Evolutionary conservation across 2,329 filamentous ascomycete genomes (phyloP), one percentile per base, ranked within the genome.

Genomic region (Colletotrichum australisinense): DNA sequence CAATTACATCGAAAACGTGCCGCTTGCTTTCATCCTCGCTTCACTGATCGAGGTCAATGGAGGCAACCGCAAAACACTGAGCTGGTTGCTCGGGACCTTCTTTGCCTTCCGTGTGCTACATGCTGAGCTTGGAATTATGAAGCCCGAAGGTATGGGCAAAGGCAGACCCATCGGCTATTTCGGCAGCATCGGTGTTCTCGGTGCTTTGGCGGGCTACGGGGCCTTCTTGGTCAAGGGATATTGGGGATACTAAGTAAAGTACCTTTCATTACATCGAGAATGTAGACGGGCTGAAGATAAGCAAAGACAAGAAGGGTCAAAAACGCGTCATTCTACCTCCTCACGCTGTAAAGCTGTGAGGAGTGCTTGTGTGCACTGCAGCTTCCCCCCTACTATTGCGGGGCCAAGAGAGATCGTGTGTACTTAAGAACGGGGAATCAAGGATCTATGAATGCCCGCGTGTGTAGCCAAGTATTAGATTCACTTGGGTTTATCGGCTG

Each of bases 171-270:
- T 69, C n/a, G 69, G 64, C 3, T 72, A 58, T 14, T 69, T 46
- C 22, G 69, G 58, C 16, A 72, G 38, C 42, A 53, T 72, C 22
- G 58, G 69, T 8, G 24, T 72, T 4, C 16, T 72, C 11, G 53
- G 57, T 7, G 53, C 52, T 3, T n/a, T 68, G 7, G 64, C 65
- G 3, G 69, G 49, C 32, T 72, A 69, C 11, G 58, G 58, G 2
- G 69, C 65, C 5, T 72, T 52, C 22, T 24, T 72, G 7, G 65
- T 63, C 22, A 72, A 72, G 57, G 69, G 65, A 2, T 72, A 69
- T 5, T 72, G 64, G 69, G 69, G 64, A 5, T 53, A 57, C 22
- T 72, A 9, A 63, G 30, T 22, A 22, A 28, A 2, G 28, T 58
- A 16, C 11, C 22, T 4, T 28, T 14, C 53, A 14, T 14, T 3